Base-by-base conservation (phyloP, 2,329 filamentous ascomycete species). In the Cladorrhinum sp. region DNA sequence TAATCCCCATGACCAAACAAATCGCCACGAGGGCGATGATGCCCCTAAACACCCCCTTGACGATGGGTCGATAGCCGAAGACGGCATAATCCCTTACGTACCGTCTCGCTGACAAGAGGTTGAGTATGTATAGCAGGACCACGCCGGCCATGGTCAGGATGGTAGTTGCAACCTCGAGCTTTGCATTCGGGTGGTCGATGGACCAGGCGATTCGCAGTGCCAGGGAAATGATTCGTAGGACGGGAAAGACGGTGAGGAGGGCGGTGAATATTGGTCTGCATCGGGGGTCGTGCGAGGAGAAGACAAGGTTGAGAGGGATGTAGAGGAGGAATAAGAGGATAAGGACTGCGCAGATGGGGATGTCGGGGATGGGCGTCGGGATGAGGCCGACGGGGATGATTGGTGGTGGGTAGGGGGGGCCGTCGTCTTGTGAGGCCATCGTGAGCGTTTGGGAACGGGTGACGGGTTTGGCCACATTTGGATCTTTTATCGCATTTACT, bases 101-200 rank as follows among this genome's bases (percentile, higher is more conserved):
- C 8, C 87, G 82, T 64, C 87, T 84, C 0, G 82, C 73, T n/a
- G 68, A 86, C 86, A 58, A 89, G 73, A 89, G 71, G 69, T 89
- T 89, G 71, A 87, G 73, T 64, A 89, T 76, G 69, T 85, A 88
- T 1, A 89, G 72, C 1, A 89, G 70, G 16, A 88, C 68, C 1
- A 87, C 79, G 10, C 85, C 86, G 0, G 84, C 82, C 3, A 79
- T 77, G 55, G 86, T 79, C 62, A 88, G 83, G 64, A 87, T 78
- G 42, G 79, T 75, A 0, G 84, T 80, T 4, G 81, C 77, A 30
- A 73, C 69, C 23, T 69, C 67, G 5, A 73, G 42, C 23, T 60
- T 30, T 5, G 55, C 23, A 46, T 64, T 54, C 5, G 30, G 39
- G 0, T 63, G 65, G 24, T 66, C 48, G 21, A 30, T n/a, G 18